Conservation (phyloP, 1,284 basidiomycete genomes). For the Heliocybe sulcata region DNA sequence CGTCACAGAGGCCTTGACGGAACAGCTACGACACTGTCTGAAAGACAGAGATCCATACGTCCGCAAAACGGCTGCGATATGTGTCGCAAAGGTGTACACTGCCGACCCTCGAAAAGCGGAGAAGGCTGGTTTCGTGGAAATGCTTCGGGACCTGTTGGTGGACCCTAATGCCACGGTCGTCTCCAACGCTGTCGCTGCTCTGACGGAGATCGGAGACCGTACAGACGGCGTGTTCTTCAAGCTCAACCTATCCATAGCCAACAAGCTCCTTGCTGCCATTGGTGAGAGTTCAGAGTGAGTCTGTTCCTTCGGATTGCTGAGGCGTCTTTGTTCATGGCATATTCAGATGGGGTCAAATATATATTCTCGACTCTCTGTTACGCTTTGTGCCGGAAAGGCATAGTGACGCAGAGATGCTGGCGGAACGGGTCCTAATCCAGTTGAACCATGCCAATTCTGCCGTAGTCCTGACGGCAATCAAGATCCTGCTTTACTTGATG, state of each 20-base stretch:
- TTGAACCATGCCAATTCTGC: conserved; percentile 94
- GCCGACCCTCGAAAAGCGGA: conserved; percentile 83
- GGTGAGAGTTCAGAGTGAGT: conserved; percentile 89
- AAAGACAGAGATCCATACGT: conserved; percentile 92
- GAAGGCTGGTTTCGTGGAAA: conserved; percentile 77
- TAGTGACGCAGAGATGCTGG: conserved; percentile 88
- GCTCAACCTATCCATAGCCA: conserved; percentile 77
- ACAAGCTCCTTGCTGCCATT: conserved; percentile 79
- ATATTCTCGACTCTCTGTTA: conserved; percentile 92
- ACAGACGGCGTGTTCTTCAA: conserved; percentile 88
- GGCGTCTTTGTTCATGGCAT: background rate
- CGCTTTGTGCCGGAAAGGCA: conserved; percentile 88
- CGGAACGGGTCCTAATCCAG: conserved; percentile 88
- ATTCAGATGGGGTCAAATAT: conserved; percentile 96
- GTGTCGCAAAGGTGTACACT: conserved; percentile 86
- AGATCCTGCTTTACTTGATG: conserved; percentile 95
- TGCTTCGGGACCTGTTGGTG: conserved; percentile 82
- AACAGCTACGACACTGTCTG: conserved; percentile 82
- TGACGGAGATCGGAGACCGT: conserved; percentile 86
- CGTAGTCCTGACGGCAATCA: conserved; percentile 91
- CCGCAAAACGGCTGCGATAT: conserved; percentile 94
- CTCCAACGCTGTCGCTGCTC: conserved; percentile 90
- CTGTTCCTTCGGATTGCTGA: background rate
- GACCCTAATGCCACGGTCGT: conserved; percentile 94
- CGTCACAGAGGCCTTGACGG: conserved; percentile 74